phyloP scores from a whole-genome alignment of 257 asterid genomes.

The Solanum chiquidenum region DNA sequence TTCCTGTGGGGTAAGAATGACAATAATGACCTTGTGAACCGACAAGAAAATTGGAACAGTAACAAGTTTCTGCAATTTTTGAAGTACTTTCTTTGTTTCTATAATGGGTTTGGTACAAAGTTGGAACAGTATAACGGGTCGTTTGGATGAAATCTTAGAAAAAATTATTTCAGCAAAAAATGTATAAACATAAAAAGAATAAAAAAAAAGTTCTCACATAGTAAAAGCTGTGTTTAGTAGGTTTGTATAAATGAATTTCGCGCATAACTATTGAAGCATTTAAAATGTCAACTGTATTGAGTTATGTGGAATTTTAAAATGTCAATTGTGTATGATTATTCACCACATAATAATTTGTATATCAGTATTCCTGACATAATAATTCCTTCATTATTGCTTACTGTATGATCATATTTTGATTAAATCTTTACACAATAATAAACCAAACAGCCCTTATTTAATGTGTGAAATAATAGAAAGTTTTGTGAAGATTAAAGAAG shows the following conservation, averaged over 20 bases:
- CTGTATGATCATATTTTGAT: background rate
- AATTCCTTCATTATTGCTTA: background rate
- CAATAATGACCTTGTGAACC: slow-evolving; percentile 46
- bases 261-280: background rate
- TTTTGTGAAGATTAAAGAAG: background rate
- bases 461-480: background rate
- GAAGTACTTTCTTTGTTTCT: background rate
- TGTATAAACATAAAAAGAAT: background rate
- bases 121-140: background rate
- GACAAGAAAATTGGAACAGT: slow-evolving; percentile 8
- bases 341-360: background rate
- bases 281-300: background rate
- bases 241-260: background rate
- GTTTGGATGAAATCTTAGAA: background rate
- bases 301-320: background rate
- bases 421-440: background rate
- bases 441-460: background rate
- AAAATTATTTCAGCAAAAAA: background rate
- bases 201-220: background rate
- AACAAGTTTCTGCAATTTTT: background rate
- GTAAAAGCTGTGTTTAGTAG: background rate
- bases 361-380: background rate
- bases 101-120: background rate
- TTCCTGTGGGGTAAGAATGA: slow-evolving; percentile 10
- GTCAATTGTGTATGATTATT: background rate